Evolutionary conservation across 805 yeast genomes (phyloP), one percentile per base, ranked within the genome.

Genomic region (Geotrichum ghanense): DNA sequence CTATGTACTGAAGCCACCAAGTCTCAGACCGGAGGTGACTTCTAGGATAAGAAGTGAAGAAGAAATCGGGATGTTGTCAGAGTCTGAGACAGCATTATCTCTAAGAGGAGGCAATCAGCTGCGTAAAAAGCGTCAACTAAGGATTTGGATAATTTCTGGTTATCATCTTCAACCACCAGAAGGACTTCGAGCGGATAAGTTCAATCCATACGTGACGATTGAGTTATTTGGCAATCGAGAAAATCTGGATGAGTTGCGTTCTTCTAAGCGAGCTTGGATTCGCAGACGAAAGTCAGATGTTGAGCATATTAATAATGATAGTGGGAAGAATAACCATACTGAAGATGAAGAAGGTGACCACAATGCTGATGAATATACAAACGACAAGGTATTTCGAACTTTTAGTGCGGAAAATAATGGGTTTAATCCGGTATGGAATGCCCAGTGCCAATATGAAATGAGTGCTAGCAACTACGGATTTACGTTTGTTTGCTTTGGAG

Each of bases 371-470:
- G 37, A 31, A 10, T 31, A 31, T 31, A 31, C 37, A 31, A 31
- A 31, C 16, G 16, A 31, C 17, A 31, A 31, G 14, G 37, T 31
- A n/a, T 31, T 31, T 12, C 12, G 37, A 19, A 31, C 37, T 6
- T 31, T 19, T 31, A 31, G 37, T 31, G 37, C 37, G 37, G 4
- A 78, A 31, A 31, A 76, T 44, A 88, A 89, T 63, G 97, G 97
- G 0, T 86, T 85, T 64, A 87, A 84, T 57, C 97, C 97, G 0
- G 63, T 73, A 4, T 90, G 97, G 97, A 76, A 81, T 51, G 71
- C 73, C 44, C 60, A 58, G 3, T 72, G 79, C 50, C 73, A 73
- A 51, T 64, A 76, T 2, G 67, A 65, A 1, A 63, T 73, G 4
- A 46, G 48, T 43, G 52, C 51, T 3, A 46, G 45, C 6, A 61